Base-by-base conservation (phyloP, 179 eudicot genomes). In the Actinidia chinensis region DNA sequence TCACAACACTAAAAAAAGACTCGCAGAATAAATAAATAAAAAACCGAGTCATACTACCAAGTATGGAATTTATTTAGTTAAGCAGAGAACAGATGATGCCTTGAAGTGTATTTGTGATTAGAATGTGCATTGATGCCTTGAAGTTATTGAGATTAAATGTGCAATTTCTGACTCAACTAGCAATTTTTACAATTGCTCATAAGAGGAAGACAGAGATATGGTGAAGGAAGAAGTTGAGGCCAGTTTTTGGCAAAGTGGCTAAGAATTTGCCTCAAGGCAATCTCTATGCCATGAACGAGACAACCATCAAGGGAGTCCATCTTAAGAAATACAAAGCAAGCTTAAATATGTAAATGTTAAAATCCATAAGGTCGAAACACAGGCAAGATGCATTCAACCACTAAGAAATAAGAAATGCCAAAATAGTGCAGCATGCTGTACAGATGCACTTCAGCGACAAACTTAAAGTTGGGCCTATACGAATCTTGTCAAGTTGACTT, bases 271-370 rank as follows among this genome's bases (percentile, higher is more conserved):
- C 84, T 90, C 88, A 6, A 90, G 85, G 74, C 88, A 83, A 70
- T 89, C 92, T 88, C 97, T 89, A 81, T 87, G 87, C 98, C 98
- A 94, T 50, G 97, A 90, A 65, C 88, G 92, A 81, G 97, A n/a
- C 97, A 25, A 94, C 97, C 93, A 86, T 89, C 90, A 90, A 86
- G 8, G 98, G 95, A 15, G 91, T 93, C 92, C 91, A 90, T 80
- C 98, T 94, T 65, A 69, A 23, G 80, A 75, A 73, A 85, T 51
- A 74, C 67, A 84, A 79, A 82, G 59, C 12, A 77, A 78, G 58
- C 44, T 36, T 40, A 22, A 28, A 75, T 47, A 75, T 56, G 13
- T 18, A 5, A 68, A 48, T 8, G 47, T 14, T 23, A 64, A 22
- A 50, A 42, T 70, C 7, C 40, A 69, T 61, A n/a, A n/a, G n/a